These are phyloP conservation scores for Paecilomyces sp. DNA, from an alignment of 2,329 filamentous ascomycete species.

Conservation along the genomic window DNA sequence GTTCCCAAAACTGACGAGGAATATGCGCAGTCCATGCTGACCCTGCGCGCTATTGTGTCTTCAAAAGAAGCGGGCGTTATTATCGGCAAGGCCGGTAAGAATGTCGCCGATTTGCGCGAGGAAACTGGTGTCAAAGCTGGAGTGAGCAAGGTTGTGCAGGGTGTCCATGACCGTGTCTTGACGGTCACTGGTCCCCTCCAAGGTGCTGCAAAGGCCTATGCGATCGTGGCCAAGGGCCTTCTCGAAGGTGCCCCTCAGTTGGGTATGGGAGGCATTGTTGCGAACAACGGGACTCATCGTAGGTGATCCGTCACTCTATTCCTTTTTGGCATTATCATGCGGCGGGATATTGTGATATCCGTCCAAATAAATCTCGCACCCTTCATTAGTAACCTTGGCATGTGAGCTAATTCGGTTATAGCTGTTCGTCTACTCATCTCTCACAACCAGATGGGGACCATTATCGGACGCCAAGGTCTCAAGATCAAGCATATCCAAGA, in stretches of 20 bases:
- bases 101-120: constrained; percentile 92
- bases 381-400: not conserved
- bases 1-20: constrained; percentile 92
- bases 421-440: constrained; percentile 97
- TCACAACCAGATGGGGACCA: constrained; percentile 99
- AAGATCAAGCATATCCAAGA: constrained; percentile 99
- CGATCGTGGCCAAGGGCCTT: constrained; percentile 83
- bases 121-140: constrained; percentile 97
- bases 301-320: constrained; percentile 38
- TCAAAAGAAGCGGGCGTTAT: constrained; percentile 99
- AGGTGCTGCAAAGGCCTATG: constrained; percentile 84
- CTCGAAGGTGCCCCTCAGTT: constrained; percentile 90
- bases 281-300: constrained; percentile 91
- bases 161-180: constrained; percentile 92
- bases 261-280: constrained; percentile 88
- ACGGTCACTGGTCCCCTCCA: constrained; percentile 89
- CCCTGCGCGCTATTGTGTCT: constrained; percentile 92
- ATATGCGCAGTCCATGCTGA: constrained; percentile 87
- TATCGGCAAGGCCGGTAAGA: constrained; percentile 97
- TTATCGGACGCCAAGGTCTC: constrained; percentile 90
- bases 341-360: not conserved
- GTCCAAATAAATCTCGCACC: not conserved
- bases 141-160: constrained; percentile 96
- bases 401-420: constrained; percentile 30
- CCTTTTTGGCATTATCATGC: not conserved